Evolutionary conservation across 805 yeast species (phyloP).

Genomic region (Myxozyma kluyveri): DNA sequence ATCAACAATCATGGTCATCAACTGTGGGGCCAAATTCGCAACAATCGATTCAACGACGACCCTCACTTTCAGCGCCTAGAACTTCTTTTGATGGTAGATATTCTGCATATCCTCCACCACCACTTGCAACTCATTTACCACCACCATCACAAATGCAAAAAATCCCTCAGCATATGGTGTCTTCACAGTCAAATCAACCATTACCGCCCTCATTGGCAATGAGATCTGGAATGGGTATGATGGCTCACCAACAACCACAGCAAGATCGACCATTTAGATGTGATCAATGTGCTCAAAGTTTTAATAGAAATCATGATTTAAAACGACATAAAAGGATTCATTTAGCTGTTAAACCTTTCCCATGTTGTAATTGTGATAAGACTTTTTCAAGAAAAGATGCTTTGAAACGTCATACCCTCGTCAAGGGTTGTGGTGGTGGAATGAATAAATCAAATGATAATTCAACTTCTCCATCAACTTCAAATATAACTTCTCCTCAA

Average conservation of each 20-base stretch:
- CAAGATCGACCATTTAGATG: slow-evolving; percentile 30
- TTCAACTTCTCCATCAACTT: slow-evolving; percentile 9
- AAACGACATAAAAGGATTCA: slow-evolving; percentile 31
- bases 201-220: not conserved
- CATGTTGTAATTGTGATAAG: slow-evolving; percentile 31
- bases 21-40: slow-evolving; percentile 3
- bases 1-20: slow-evolving; percentile 13
- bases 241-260: slow-evolving; percentile 10
- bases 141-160: slow-evolving; percentile 5
- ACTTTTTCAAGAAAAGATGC: slow-evolving; percentile 32
- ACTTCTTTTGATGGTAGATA: slow-evolving; percentile 17
- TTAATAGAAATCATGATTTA: slow-evolving; percentile 31
- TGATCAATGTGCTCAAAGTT: slow-evolving; percentile 30
- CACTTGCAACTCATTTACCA: slow-evolving; percentile 13
- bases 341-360: slow-evolving; percentile 30
- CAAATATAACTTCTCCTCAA: not conserved
- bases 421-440: slow-evolving; percentile 26
- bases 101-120: slow-evolving; percentile 20
- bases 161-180: slow-evolving; percentile 12
- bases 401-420: slow-evolving; percentile 29
- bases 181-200: slow-evolving; percentile 7
- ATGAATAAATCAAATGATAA: slow-evolving; percentile 1
- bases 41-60: slow-evolving; percentile 13
- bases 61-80: slow-evolving; percentile 20
- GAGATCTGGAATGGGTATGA: not conserved